phyloP scores from a whole-genome alignment of 2,329 filamentous ascomycete genomes.

The Penicillium occitanis region DNA sequence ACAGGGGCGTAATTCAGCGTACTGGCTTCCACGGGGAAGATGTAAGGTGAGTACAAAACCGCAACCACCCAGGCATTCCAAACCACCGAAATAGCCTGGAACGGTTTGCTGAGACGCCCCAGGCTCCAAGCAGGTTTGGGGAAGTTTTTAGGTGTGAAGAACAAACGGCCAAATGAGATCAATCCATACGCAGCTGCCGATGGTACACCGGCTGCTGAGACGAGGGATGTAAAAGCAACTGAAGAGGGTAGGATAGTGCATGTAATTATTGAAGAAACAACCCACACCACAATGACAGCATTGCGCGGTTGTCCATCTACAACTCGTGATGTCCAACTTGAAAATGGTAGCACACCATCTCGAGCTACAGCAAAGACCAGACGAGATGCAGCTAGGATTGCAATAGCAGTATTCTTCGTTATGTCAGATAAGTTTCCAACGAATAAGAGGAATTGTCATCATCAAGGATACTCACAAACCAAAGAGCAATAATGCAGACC shows the following conservation, averaged over 20 bases:
- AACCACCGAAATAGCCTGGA: too few species aligned
- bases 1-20: too few species aligned
- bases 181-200: too few species aligned
- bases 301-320: not conserved
- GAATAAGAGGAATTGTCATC: not conserved
- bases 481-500: not conserved
- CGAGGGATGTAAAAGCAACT: not conserved
- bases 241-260: not conserved
- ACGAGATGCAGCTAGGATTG: conserved; percentile 59
- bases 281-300: not conserved
- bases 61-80: too few species aligned
- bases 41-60: too few species aligned
- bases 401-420: conserved; percentile 57
- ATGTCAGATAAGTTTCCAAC: not conserved
- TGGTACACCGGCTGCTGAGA: too few species aligned
- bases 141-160: too few species aligned
- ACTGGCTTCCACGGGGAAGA: too few species aligned
- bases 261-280: not conserved
- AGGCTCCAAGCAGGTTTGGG: too few species aligned
- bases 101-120: too few species aligned
- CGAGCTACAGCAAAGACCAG: conserved; percentile 63
- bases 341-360: conserved; percentile 61
- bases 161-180: too few species aligned
- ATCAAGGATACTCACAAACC: not conserved
- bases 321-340: conserved; percentile 54